Evolutionary conservation across 2,329 filamentous ascomycete genomes (phyloP), one percentile per base, ranked within the genome.

Genomic region (Arthrobotrys conoides): DNA sequence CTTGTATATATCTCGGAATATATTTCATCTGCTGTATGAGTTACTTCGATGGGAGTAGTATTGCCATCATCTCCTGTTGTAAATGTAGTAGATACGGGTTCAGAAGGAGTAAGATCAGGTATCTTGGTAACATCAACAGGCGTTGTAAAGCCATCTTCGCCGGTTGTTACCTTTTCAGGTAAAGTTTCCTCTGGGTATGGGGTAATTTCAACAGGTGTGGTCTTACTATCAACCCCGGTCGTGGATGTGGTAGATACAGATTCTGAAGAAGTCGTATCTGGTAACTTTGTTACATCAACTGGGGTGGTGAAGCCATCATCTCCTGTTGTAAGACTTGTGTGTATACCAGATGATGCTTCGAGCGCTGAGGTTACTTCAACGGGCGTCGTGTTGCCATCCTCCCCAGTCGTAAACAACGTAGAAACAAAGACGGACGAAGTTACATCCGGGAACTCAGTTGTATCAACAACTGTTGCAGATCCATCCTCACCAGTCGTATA

Each of bases 21-120:
- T 9, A 30, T 8, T 4, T 5, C 18, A n/a, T 38, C 38, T n/a
- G 16, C 30, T 1, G n/a, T 38, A 4, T 6, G 6, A 8, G 30
- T 61, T 1, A 41, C 30, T 38, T 61, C 55, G 8, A 61, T 14
- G n/a, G 30, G 38, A 20, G 55, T 38, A 22, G 55, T 48, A 27
- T 20, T 64, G 3, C 59, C 59, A 18, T 64, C 59, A 5, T 44
- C 18, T 14, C 59, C 59, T 3, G 36, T 64, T 20, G 18, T 8
- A 27, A 20, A 64, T n/a, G 20, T 27, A 4, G 59, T 9, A 16
- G 18, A 46, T 8, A 46, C 24, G 3, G 5, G 9, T 3, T 24
- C 36, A n/a, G 59, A 64, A 16, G 59, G 27, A 1, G 20, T 8
- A 16, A 27, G 8, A 12, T 24, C 18, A 1, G 59, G 33, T 6